Percentiles rank a stretch among this genome's conserved stretches.
These are phyloP conservation scores for Hortiboletus campestris DNA, from an alignment of 768 basidiomycete genomes.

Conservation along the genomic window DNA sequence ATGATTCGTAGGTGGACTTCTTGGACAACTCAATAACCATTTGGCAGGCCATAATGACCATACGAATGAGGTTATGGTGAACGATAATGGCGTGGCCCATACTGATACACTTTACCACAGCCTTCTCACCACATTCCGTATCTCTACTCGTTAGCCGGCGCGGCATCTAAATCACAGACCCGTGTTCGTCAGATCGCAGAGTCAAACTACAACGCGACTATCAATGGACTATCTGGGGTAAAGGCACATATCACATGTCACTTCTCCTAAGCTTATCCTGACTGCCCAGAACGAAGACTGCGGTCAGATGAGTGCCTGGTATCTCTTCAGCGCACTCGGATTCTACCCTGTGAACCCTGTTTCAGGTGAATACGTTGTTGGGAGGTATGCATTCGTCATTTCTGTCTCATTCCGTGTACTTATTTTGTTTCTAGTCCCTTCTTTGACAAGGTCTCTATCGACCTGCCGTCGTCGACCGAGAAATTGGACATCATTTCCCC, in stretches of 20 bases:
- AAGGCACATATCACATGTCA: conserved; percentile 11
- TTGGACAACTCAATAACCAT: conserved; percentile 5
- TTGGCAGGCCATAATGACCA: conserved; percentile 72
- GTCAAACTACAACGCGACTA: conserved; percentile 63
- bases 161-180: conserved; percentile 67
- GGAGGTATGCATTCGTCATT: conserved; percentile 46
- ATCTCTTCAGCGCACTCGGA: conserved; percentile 76
- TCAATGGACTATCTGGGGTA: conserved; percentile 72
- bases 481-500: conserved; percentile 51
- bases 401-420: not conserved
- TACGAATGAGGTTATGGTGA: conserved; percentile 58
- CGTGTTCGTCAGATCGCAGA: conserved; percentile 66
- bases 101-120: conserved; percentile 34
- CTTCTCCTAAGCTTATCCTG: not conserved
- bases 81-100: not conserved
- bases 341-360: conserved; percentile 86
- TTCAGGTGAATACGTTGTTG: conserved; percentile 71
- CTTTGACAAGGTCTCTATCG: conserved; percentile 52
- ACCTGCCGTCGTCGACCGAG: conserved; percentile 42
- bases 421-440: conserved; percentile 39
- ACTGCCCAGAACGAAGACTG: conserved; percentile 75
- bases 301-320: conserved; percentile 91
- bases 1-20: not conserved
- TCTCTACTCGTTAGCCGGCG: conserved; percentile 70
- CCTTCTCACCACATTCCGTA: conserved; percentile 88